Conservation (phyloP, 352 stramenopile species). For the Pythium vanterpoolii region DNA sequence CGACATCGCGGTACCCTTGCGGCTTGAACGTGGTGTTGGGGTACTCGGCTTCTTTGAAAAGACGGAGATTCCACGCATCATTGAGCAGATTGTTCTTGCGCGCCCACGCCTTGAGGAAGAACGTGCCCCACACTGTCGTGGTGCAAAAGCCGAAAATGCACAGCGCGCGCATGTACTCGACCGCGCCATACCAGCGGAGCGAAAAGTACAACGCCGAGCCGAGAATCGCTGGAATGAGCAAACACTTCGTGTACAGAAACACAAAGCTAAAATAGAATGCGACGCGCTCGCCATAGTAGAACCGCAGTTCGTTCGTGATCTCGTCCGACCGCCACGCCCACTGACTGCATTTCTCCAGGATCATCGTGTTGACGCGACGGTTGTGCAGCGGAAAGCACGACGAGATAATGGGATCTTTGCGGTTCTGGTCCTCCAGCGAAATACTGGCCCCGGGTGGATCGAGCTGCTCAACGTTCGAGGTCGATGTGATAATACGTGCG, state of each 20-base stretch:
- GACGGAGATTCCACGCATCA: conserved; percentile 75
- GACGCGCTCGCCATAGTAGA: conserved; percentile 81
- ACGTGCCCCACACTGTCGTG: conserved; percentile 72
- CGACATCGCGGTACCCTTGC: conserved; percentile 69
- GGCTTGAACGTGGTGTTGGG: conserved; percentile 77
- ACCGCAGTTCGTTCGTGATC: conserved; percentile 83
- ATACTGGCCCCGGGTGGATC: conserved; percentile 79
- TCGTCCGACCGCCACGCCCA: conserved; percentile 80
- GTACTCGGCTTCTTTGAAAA: conserved; percentile 87
- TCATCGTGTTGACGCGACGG: conserved; percentile 61
- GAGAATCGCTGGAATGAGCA: conserved; percentile 54
- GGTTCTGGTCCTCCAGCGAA: conserved; percentile 74
- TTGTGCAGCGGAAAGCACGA: conserved; percentile 86
- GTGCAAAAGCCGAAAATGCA: conserved; percentile 80
- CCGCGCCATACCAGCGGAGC: conserved; percentile 59
- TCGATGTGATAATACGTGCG: conserved; percentile 83
- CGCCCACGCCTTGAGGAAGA: conserved; percentile 73
- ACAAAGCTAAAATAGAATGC: conserved; percentile 87
- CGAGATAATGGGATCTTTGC: conserved; percentile 67
- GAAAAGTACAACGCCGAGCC: conserved; percentile 67
- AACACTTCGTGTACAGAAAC: conserved; percentile 82
- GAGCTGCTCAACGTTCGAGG: conserved; percentile 57
- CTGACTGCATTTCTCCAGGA: conserved; percentile 63
- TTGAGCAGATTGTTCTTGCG: conserved; percentile 81
- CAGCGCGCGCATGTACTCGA: conserved; percentile 76